Evolutionary conservation across 2,329 filamentous ascomycete genomes (phyloP).

Genomic region (Bipolaris zeicola): DNA sequence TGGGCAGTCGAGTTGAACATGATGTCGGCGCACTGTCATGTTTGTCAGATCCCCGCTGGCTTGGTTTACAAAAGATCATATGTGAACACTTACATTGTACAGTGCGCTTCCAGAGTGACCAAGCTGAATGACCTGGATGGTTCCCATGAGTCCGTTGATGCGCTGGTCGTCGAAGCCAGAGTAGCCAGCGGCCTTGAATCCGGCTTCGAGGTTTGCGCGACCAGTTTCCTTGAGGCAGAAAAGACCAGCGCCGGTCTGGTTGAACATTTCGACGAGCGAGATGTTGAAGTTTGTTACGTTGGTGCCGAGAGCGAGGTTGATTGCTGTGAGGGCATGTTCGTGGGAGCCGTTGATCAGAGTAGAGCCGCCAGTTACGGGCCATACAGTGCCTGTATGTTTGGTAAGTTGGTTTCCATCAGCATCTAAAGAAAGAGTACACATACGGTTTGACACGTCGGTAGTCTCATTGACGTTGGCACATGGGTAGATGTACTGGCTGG

Average conservation of each 20-base stretch:
- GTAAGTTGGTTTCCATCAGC: neutral
- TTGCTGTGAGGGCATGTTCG: conserved; percentile 52
- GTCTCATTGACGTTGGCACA: conserved; percentile 52
- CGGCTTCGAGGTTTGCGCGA: conserved; percentile 30
- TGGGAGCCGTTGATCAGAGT: conserved; percentile 51
- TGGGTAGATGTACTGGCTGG: conserved; percentile 50
- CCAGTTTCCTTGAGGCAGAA: conserved; percentile 53
- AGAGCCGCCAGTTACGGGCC: conserved; percentile 54
- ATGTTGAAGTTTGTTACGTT: conserved; percentile 55
- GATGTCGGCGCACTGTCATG: conserved; percentile 51
- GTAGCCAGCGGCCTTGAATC: conserved; percentile 32
- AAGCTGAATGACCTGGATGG: conserved; percentile 55
- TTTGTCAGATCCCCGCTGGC: neutral
- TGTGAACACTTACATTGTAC: conserved; percentile 49
- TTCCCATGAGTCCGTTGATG: conserved; percentile 50
- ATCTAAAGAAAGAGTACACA: neutral
- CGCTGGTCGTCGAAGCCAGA: conserved; percentile 23
- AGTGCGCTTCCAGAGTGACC: conserved; percentile 48
- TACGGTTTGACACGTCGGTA: conserved; percentile 49
- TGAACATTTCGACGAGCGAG: conserved; percentile 51
- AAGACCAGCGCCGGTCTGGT: conserved; percentile 56
- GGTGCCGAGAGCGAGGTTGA: conserved; percentile 54
- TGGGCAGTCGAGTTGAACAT: conserved; percentile 49
- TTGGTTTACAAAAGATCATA: no score
- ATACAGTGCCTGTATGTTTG: conserved; percentile 34